Base-by-base conservation (phyloP, 176 grass and related monocot genomes). In the Coix lacrymajobi region DNA sequence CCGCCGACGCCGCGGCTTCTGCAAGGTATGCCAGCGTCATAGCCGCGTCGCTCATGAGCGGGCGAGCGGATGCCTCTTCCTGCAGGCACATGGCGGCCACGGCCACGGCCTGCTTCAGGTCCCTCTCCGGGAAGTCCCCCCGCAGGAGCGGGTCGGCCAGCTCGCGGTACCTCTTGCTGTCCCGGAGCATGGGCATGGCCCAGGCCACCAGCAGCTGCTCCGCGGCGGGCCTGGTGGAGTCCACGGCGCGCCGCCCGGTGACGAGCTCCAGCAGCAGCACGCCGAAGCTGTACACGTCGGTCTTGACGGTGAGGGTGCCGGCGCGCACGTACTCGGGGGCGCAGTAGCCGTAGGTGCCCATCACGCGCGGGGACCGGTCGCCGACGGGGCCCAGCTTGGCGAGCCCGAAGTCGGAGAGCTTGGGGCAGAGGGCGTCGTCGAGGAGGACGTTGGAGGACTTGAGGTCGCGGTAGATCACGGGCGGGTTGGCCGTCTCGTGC, bases 371-470 rank as follows among this genome's bases (percentile, higher is more conserved):
- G 41, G 85, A 80, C 26, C 80, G 67, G 67, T 82, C 80, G 52
- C 80, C 80, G 51, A 82, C 36, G 17, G 94, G 92, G 28, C 89
- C 94, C 22, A 97, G 87, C 83, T 94, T 94, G 68, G 92, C 92
- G n/a, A 97, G 92, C 6, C 94, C 92, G 62, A 94, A 97, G 87
- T 97, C 94, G 60, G 92, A 97, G 36, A 94, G 73, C 81, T 87
- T 94, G 46, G 83, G 48, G 34, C 41, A 40, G 29, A 65, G 63
- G 66, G 45, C 66, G 33, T 71, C 51, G 67, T 69, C 65, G 34
- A 82, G 67, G 48, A 69, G 66, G 52, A 82, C 52, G 54, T 82
- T 69, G 66, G 79, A 70, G 24, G 77, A 82, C 66, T 82, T 82
- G 80, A 82, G 51, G 80, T 61, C 80, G 24, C 78, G 78, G 80